A percentile compares a stretch with the other conserved stretches of the same genome.
Evolutionary conservation across 1,139 yeast genomes (phyloP).

Genomic region (Taphrina flavorubra): DNA sequence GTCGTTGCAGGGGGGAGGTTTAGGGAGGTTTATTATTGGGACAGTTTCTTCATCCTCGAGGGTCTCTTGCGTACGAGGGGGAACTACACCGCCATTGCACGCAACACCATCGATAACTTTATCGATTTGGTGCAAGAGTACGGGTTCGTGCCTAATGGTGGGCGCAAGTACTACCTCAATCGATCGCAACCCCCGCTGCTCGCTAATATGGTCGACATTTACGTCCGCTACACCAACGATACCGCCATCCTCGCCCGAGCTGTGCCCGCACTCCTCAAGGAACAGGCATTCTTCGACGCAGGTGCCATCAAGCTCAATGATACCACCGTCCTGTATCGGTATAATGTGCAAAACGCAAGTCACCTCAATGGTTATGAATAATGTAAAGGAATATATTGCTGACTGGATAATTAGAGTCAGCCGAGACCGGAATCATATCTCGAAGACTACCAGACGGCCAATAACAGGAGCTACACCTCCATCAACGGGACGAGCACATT

Average conservation of each 20-base stretch:
- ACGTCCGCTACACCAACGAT: slow-evolving; percentile 31
- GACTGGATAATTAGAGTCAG: slow-evolving; percentile 12
- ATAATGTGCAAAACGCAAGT: slow-evolving; percentile 18
- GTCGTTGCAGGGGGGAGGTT: slow-evolving; percentile 42
- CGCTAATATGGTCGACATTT: slow-evolving; percentile 36
- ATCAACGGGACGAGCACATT: slow-evolving; percentile 17
- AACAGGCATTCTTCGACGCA: slow-evolving; percentile 24
- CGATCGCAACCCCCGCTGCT: slow-evolving; percentile 42
- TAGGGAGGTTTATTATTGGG: slow-evolving; percentile 41
- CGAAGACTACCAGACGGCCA: slow-evolving; percentile 40
- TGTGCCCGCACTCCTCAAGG: slow-evolving; percentile 29
- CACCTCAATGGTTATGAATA: too few relatives aligned
- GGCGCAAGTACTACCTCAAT: slow-evolving; percentile 39
- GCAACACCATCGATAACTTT: slow-evolving; percentile 33
- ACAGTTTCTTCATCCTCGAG: slow-evolving; percentile 39
- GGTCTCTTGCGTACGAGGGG: slow-evolving; percentile 36
- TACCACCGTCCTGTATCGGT: slow-evolving; percentile 5
- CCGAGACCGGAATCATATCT: slow-evolving; percentile 42
- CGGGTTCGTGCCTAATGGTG: slow-evolving; percentile 43
- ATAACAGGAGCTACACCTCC: slow-evolving; percentile 24
- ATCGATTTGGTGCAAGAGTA: slow-evolving; percentile 24
- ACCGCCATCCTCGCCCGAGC: slow-evolving; percentile 33
- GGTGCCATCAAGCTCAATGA: slow-evolving; percentile 5
- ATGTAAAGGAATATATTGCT: too few relatives aligned
- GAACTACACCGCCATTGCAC: slow-evolving; percentile 22